phyloP scores from a whole-genome alignment of 192 early-diverging fungal species.

The Mortierella hygrophila region DNA sequence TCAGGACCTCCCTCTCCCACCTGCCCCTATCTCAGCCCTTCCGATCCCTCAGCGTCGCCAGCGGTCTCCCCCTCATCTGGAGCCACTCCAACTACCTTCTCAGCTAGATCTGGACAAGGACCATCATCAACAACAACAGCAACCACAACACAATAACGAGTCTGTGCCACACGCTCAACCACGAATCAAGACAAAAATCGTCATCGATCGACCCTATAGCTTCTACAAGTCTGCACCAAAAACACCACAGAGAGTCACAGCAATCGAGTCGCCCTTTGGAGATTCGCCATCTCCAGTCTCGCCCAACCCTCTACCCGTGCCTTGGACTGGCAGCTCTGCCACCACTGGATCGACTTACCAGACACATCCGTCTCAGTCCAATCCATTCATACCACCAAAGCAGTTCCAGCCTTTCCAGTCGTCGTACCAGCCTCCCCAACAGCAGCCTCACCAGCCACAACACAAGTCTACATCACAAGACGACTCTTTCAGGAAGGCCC shows the following conservation, averaged over 20 bases:
- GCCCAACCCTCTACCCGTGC: neutral
- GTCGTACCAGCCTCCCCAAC: neutral
- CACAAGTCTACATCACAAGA: neutral
- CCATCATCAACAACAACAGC: neutral
- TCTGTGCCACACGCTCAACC: constrained; percentile 20
- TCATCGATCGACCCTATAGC: constrained; percentile 46
- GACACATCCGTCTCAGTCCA: constrained; percentile 31
- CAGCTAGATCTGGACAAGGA: neutral
- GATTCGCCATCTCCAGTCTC: constrained; percentile 6
- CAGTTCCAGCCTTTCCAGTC: constrained; percentile 22
- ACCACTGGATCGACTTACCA: constrained; percentile 10
- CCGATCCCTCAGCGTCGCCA: constrained; percentile 1
- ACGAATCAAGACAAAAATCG: constrained; percentile 26
- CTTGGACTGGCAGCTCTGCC: neutral
- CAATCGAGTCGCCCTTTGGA: constrained; percentile 46
- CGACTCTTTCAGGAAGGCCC: constrained; percentile 5
- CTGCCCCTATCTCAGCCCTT: neutral
- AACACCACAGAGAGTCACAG: constrained; percentile 34
- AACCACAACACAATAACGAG: neutral
- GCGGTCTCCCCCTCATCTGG: neutral
- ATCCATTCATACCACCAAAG: constrained; percentile 32
- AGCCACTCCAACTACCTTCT: neutral
- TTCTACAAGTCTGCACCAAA: constrained; percentile 46
- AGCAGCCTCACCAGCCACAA: neutral
- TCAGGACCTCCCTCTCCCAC: constrained; percentile 1